Conservation (phyloP, 1,284 basidiomycete species). For the Meira nashicola region DNA sequence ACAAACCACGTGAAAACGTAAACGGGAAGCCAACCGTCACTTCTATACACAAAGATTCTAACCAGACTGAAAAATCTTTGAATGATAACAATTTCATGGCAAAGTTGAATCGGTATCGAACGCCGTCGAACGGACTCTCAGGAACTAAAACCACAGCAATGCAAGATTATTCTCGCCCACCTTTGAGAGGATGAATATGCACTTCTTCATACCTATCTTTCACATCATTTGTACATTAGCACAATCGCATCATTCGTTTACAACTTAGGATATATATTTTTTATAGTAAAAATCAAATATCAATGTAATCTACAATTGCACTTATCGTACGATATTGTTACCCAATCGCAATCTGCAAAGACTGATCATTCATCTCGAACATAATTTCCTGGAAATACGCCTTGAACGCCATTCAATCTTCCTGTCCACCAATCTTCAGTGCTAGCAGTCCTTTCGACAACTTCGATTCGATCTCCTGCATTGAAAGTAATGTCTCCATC, state of each 20-base stretch:
- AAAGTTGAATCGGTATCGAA: slow-evolving; percentile 4
- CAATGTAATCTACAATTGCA: too few relatives aligned
- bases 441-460: slow-evolving; percentile 76
- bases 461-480: slow-evolving; percentile 87
- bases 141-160: too few relatives aligned
- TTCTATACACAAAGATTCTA: too few relatives aligned
- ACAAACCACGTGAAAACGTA: neutral
- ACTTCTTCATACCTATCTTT: too few relatives aligned
- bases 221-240: too few relatives aligned
- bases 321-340: neutral
- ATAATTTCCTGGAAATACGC: slow-evolving; percentile 77
- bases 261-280: too few relatives aligned
- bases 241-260: too few relatives aligned
- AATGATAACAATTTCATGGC: slow-evolving; percentile 2
- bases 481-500: slow-evolving; percentile 89
- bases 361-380: slow-evolving; percentile 8
- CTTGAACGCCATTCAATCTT: slow-evolving; percentile 72
- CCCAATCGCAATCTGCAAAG: neutral
- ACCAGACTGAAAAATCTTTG: neutral
- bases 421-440: slow-evolving; percentile 99
- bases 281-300: too few relatives aligned
- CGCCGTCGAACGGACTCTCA: neutral
- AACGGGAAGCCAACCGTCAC: too few relatives aligned
- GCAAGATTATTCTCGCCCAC: too few relatives aligned
- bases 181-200: too few relatives aligned